Percentiles rank a stretch among this genome's conserved stretches.
Conservation (phyloP, 2,329 filamentous ascomycete species). For the Pseudogymnoascus sp. region DNA sequence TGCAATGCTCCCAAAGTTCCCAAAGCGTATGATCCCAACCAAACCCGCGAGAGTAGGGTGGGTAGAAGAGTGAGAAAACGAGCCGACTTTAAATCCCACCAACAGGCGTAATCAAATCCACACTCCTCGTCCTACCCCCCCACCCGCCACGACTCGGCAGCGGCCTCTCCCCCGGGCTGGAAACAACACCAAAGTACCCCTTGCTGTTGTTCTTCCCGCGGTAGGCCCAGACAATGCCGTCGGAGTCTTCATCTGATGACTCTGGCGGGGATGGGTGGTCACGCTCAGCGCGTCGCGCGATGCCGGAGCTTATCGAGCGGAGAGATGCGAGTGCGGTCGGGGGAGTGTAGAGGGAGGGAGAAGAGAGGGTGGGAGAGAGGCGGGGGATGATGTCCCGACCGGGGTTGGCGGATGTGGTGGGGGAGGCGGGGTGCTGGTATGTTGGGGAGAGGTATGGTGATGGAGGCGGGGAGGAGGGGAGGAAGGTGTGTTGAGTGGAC, state of each 20-base stretch:
- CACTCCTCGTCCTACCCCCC: neutral
- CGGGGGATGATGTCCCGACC: neutral
- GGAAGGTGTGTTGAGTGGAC: neutral
- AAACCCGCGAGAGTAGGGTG: no score
- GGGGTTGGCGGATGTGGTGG: neutral
- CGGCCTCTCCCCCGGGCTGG: neutral
- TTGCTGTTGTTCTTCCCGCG: neutral
- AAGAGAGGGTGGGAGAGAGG: neutral
- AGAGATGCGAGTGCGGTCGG: neutral
- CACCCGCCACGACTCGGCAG: neutral
- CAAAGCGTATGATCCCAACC: neutral
- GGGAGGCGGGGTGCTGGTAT: neutral
- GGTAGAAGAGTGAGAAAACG: no score
- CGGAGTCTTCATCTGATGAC: neutral
- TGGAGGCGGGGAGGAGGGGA: neutral
- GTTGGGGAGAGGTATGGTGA: neutral
- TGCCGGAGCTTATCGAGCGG: neutral
- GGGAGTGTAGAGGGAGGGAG: neutral
- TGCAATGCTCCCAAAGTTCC: neutral
- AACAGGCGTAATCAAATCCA: neutral
- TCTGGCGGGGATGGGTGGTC: neutral
- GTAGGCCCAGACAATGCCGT: neutral
- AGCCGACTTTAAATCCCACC: neutral
- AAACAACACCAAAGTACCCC: neutral
- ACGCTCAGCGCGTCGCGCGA: neutral